phyloP scores from a whole-genome alignment of 257 asterid genomes.

The Capsicum pubescens region DNA sequence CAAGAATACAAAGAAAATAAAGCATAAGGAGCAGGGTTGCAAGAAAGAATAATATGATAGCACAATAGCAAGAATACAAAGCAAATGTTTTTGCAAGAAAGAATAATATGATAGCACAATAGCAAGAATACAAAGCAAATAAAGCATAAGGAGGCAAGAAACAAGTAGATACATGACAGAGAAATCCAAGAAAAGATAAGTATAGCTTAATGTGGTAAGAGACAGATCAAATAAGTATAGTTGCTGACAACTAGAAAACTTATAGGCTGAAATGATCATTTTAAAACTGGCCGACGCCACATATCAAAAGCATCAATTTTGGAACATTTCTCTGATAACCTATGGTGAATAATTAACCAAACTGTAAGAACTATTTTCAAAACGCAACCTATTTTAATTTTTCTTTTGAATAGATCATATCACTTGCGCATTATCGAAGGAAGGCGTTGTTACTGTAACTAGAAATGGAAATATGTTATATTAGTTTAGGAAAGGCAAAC shows the following conservation, averaged over 20 bases:
- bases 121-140: too few relatives aligned
- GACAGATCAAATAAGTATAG: slow-evolving; percentile 26
- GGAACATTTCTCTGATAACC: slow-evolving; percentile 19
- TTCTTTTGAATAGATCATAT: not conserved
- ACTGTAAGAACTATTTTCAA: not conserved
- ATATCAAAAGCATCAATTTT: not conserved
- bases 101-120: too few relatives aligned
- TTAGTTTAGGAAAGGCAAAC: not conserved
- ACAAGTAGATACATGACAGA: slow-evolving; percentile 25
- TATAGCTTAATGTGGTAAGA: not conserved
- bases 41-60: too few relatives aligned
- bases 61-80: too few relatives aligned
- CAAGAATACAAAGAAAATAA: too few relatives aligned
- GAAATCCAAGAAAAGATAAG: slow-evolving; percentile 14
- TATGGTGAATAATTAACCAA: not conserved
- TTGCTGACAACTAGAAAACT: slow-evolving; percentile 9
- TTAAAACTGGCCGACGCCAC: slow-evolving; percentile 10
- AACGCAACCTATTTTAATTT: not conserved
- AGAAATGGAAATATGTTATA: not conserved
- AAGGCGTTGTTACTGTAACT: not conserved
- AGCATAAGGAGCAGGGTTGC: too few relatives aligned
- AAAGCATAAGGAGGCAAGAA: slow-evolving; percentile 2
- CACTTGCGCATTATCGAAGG: not conserved
- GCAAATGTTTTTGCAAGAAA: too few relatives aligned
- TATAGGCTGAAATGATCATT: slow-evolving; percentile 17